phyloP scores from a whole-genome alignment of 768 basidiomycete species.

The Rhizopogon vinicolor region DNA sequence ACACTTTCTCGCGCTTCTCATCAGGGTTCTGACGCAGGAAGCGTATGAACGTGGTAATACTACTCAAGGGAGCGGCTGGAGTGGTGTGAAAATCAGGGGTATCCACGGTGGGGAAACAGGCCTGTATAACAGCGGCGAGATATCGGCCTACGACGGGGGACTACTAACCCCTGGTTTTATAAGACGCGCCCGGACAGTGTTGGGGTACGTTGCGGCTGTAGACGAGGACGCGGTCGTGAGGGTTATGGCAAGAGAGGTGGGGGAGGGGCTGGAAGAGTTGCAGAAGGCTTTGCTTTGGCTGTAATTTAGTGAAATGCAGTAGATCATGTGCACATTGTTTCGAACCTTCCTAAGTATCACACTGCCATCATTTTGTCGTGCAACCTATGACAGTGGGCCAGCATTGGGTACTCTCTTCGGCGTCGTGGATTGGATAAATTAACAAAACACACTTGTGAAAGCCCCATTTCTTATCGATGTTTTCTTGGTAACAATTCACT shows the following conservation, averaged over 20 bases:
- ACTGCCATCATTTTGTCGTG: too few relatives aligned
- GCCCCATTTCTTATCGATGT: too few relatives aligned
- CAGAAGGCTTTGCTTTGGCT: constrained; percentile 37
- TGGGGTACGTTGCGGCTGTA: constrained; percentile 64
- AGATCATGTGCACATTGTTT: background rate
- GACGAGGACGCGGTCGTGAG: constrained; percentile 72
- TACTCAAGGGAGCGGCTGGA: background rate
- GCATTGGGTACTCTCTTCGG: too few relatives aligned
- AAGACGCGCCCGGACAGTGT: constrained; percentile 49
- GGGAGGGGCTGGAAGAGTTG: constrained; percentile 49
- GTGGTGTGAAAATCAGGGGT: background rate
- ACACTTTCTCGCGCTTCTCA: constrained; percentile 70
- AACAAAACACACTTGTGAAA: too few relatives aligned
- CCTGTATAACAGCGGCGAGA: background rate
- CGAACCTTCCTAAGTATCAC: too few relatives aligned
- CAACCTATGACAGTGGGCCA: too few relatives aligned
- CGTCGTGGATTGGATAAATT: too few relatives aligned
- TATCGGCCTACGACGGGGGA: background rate
- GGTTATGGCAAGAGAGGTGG: constrained; percentile 72
- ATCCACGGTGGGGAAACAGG: background rate
- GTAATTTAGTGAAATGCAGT: constrained; percentile 20
- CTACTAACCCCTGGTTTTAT: constrained; percentile 29
- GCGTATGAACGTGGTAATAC: constrained; percentile 34
- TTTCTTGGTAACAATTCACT: too few relatives aligned
- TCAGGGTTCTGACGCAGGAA: constrained; percentile 54